Conservation (phyloP, 2,329 filamentous ascomycete genomes). For the Fusarium tjaetaba region DNA sequence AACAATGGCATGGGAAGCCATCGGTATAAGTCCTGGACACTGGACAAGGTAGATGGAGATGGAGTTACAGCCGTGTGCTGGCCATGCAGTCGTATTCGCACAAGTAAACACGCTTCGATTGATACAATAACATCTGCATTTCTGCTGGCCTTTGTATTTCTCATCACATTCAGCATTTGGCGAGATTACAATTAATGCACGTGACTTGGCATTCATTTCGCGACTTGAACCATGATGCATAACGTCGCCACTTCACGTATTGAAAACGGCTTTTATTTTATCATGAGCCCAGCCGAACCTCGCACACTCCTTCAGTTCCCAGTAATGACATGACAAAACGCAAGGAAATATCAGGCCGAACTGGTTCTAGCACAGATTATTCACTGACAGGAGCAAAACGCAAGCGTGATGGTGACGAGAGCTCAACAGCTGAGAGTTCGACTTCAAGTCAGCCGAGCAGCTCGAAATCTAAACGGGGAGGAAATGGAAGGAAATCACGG, state of each 20-base stretch:
- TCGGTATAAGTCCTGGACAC: slow-evolving; percentile 10
- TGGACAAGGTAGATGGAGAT: slow-evolving; percentile 13
- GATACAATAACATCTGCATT: not conserved
- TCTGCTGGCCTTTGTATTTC: not conserved
- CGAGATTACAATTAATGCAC: slow-evolving; percentile 35
- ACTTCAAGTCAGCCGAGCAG: slow-evolving; percentile 14
- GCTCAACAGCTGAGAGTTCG: not conserved
- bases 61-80: slow-evolving; percentile 26
- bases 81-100: slow-evolving; percentile 32
- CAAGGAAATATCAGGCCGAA: slow-evolving; percentile 5
- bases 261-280: not conserved
- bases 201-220: slow-evolving; percentile 53
- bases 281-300: not conserved
- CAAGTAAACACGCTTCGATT: slow-evolving; percentile 32
- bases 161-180: too few relatives aligned
- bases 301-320: not conserved
- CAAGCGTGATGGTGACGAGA: slow-evolving; percentile 30
- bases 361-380: not conserved
- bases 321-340: slow-evolving; percentile 7
- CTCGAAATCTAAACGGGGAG: slow-evolving; percentile 1
- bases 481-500: slow-evolving; percentile 15
- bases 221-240: slow-evolving; percentile 31
- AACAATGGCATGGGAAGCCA: slow-evolving; percentile 14
- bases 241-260: slow-evolving; percentile 31
- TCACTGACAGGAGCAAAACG: slow-evolving; percentile 28